phyloP scores from a whole-genome alignment of 768 basidiomycete species.

The Boletus subparvulus region DNA sequence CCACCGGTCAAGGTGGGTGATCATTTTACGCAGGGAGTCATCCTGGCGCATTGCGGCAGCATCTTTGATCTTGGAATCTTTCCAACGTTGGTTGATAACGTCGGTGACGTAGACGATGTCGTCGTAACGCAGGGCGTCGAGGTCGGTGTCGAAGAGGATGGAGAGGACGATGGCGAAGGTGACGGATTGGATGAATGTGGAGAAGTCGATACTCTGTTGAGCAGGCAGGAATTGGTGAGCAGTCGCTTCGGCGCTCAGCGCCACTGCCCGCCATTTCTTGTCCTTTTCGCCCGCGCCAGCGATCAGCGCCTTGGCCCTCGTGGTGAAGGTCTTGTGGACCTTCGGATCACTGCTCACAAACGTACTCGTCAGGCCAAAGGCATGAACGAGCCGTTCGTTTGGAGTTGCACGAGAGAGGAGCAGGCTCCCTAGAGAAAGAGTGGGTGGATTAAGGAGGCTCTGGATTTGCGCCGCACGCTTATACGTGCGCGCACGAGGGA shows the following conservation, averaged over 20 bases:
- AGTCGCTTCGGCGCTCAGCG: conserved; percentile 13
- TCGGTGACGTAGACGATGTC: conserved; percentile 41
- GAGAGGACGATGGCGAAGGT: conserved; percentile 45
- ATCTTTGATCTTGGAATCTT: conserved; percentile 22
- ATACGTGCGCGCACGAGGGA: conserved; percentile 12
- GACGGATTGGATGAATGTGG: conserved; percentile 42
- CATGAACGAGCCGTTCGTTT: conserved; percentile 24
- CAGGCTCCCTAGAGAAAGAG: conserved; percentile 7
- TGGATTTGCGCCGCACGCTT: conserved; percentile 3
- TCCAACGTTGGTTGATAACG: conserved; percentile 38
- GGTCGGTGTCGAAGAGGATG: conserved; percentile 37
- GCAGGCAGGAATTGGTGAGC: conserved; percentile 13
- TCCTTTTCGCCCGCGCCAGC: conserved; percentile 1
- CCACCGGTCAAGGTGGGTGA: conserved; percentile 34
- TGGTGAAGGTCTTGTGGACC: conserved; percentile 30
- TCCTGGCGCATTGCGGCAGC: conserved; percentile 13
- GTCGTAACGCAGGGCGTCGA: conserved; percentile 27
- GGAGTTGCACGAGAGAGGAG: conserved; percentile 22
- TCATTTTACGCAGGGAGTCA: conserved; percentile 33
- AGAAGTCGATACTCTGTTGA: conserved; percentile 25
- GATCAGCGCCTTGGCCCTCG: conserved; percentile 23
- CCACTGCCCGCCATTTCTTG: conserved; percentile 15
- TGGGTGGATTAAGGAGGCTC: conserved; percentile 15
- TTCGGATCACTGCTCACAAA: conserved; percentile 45
- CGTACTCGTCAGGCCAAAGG: conserved; percentile 43